These are phyloP conservation scores for Calonectria multiphialidica DNA, from an alignment of 2,329 filamentous ascomycete species.

Conservation along the genomic window DNA sequence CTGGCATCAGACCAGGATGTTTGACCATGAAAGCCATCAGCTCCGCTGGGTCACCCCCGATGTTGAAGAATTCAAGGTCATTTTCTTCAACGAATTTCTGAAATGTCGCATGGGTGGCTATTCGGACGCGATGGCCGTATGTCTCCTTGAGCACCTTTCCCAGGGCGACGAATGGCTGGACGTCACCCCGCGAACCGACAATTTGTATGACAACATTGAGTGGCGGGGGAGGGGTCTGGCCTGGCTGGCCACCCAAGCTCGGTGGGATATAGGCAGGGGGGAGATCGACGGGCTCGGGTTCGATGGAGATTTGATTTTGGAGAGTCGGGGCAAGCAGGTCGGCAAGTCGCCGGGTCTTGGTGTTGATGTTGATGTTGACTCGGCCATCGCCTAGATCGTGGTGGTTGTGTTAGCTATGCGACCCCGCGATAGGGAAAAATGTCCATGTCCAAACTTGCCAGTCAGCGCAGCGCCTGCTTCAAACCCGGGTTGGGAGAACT, in stretches of 20 bases:
- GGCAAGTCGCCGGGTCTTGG: slow-evolving; percentile 74
- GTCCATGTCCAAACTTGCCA: slow-evolving; percentile 49
- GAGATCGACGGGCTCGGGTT: slow-evolving; percentile 58
- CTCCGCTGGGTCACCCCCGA: slow-evolving; percentile 81
- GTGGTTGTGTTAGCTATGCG: slow-evolving; percentile 27
- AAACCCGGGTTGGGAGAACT: slow-evolving; percentile 72
- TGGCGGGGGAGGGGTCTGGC: slow-evolving; percentile 66
- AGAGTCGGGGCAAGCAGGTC: slow-evolving; percentile 76
- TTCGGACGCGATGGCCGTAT: slow-evolving; percentile 78
- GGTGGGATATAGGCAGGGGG: slow-evolving; percentile 80
- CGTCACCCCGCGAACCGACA: slow-evolving; percentile 80
- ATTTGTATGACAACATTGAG: slow-evolving; percentile 82
- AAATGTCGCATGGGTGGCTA: slow-evolving; percentile 80
- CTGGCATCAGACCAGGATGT: slow-evolving; percentile 87
- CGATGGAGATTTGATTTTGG: slow-evolving; percentile 65
- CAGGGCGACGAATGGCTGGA: slow-evolving; percentile 81
- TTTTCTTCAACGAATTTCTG: slow-evolving; percentile 76
- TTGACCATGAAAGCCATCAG: slow-evolving; percentile 94
- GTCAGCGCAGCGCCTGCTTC: slow-evolving; percentile 72
- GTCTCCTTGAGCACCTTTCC: slow-evolving; percentile 73
- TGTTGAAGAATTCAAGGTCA: slow-evolving; percentile 80
- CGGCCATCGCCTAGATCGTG: slow-evolving; percentile 74
- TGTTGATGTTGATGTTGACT: slow-evolving; percentile 83
- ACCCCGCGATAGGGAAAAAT: not conserved
- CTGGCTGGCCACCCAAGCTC: slow-evolving; percentile 74